Conservation (phyloP, 2,329 filamentous ascomycete species). For the Orbilia ellipsospora region DNA sequence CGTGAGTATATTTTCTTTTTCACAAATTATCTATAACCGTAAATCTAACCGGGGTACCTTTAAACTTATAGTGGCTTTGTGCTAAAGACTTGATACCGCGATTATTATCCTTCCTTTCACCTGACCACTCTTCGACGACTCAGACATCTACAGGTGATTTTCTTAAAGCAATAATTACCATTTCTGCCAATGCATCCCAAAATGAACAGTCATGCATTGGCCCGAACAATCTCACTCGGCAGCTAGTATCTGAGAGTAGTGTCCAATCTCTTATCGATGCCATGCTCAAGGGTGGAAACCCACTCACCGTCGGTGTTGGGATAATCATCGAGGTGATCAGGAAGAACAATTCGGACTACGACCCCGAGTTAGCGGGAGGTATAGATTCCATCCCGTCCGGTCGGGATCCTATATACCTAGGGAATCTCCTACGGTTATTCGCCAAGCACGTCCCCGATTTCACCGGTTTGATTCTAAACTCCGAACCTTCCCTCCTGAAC, state of each 20-base stretch:
- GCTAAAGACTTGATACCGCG: slow-evolving; percentile 86
- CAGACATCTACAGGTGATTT: slow-evolving; percentile 98
- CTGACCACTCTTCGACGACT: slow-evolving; percentile 85
- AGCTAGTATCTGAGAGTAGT: slow-evolving; percentile 87
- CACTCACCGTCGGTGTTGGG: slow-evolving; percentile 92
- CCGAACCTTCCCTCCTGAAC: slow-evolving; percentile 68
- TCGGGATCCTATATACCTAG: slow-evolving; percentile 94
- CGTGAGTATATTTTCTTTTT: slow-evolving; percentile 67
- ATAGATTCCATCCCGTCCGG: slow-evolving; percentile 82
- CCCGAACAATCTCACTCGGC: slow-evolving; percentile 93
- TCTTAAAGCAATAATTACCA: slow-evolving; percentile 97
- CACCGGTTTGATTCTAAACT: slow-evolving; percentile 86
- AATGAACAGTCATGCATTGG: slow-evolving; percentile 99
- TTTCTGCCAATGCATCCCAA: slow-evolving; percentile 96
- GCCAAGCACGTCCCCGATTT: slow-evolving; percentile 92
- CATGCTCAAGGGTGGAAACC: slow-evolving; percentile 94
- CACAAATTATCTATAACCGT: not conserved
- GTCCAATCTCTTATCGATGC: slow-evolving; percentile 85
- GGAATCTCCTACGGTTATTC: slow-evolving; percentile 87
- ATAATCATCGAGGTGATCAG: slow-evolving; percentile 98
- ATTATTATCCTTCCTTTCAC: slow-evolving; percentile 85
- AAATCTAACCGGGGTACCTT: no score
- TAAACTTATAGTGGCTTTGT: slow-evolving; percentile 79
- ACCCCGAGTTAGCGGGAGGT: slow-evolving; percentile 83
- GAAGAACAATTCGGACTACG: slow-evolving; percentile 99